These are phyloP conservation scores for Heritiera fomes DNA, from an alignment of 345 rosid species.

Conservation along the genomic window DNA sequence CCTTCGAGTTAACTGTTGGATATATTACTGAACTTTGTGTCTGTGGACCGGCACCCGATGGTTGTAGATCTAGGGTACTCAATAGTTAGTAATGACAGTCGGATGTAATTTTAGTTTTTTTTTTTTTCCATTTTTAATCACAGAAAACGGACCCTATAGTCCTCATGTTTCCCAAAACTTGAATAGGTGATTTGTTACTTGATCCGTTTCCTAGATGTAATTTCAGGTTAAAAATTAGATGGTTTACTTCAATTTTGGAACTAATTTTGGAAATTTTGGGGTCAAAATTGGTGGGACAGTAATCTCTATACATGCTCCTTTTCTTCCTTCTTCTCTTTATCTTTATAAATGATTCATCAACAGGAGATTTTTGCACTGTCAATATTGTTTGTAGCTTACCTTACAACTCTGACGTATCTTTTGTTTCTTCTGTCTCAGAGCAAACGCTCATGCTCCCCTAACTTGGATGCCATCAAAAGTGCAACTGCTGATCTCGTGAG, in stretches of 20 bases:
- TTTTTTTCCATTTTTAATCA: not conserved
- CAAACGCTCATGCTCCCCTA: slow-evolving; percentile 79
- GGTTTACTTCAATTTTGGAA: not conserved
- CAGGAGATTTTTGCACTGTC: not conserved
- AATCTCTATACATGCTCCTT: not conserved
- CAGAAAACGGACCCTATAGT: not conserved
- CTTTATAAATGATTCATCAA: not conserved
- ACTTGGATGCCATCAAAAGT: slow-evolving; percentile 81
- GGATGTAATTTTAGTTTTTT: not conserved
- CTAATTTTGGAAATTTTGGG: not conserved
- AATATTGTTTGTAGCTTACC: too few relatives aligned
- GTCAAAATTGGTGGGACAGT: not conserved
- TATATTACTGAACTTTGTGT: too few relatives aligned
- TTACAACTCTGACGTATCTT: slow-evolving; percentile 21
- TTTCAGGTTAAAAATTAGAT: not conserved
- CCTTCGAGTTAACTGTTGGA: not conserved
- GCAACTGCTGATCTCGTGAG: slow-evolving; percentile 94
- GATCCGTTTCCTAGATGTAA: not conserved
- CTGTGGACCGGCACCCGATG: not conserved
- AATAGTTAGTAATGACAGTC: not conserved
- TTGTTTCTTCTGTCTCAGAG: slow-evolving; percentile 50
- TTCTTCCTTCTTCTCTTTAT: not conserved
- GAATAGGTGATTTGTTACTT: not conserved
- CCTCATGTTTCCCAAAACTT: not conserved
- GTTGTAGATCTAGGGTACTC: not conserved